These are phyloP conservation scores for Elymus sibiricus DNA, from an alignment of 176 grass and related monocot species.

Conservation along the genomic window DNA sequence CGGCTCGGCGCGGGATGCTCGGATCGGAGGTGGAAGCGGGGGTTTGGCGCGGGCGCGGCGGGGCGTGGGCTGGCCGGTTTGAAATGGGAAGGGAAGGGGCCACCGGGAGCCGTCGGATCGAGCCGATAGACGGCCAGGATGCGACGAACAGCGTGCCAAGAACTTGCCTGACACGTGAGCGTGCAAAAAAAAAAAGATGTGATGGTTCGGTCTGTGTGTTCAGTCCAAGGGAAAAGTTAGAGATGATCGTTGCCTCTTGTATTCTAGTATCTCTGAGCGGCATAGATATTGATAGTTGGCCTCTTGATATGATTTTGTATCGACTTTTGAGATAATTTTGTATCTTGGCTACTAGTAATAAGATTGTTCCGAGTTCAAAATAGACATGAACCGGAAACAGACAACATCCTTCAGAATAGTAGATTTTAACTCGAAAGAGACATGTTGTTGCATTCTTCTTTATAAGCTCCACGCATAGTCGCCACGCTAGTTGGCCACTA, in stretches of 20 bases:
- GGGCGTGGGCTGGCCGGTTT: slow-evolving; percentile 12
- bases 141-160: background rate
- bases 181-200: background rate
- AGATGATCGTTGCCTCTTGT: background rate
- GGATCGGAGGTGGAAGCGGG: background rate
- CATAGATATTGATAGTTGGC: background rate
- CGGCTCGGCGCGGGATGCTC: background rate
- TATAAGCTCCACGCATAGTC: background rate
- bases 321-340: too few relatives aligned
- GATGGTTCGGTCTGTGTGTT: background rate
- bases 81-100: background rate
- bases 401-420: too few relatives aligned
- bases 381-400: too few relatives aligned
- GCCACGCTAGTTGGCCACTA: background rate
- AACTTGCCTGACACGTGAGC: background rate
- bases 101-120: background rate
- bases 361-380: too few relatives aligned
- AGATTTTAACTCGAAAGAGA: too few relatives aligned
- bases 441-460: too few relatives aligned
- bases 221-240: background rate
- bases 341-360: too few relatives aligned
- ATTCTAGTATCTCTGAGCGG: background rate
- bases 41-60: slow-evolving; percentile 39
- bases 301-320: too few relatives aligned
- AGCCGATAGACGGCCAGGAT: background rate